phyloP scores from a whole-genome alignment of 164 flowering plant species.

The Piper betle region DNA sequence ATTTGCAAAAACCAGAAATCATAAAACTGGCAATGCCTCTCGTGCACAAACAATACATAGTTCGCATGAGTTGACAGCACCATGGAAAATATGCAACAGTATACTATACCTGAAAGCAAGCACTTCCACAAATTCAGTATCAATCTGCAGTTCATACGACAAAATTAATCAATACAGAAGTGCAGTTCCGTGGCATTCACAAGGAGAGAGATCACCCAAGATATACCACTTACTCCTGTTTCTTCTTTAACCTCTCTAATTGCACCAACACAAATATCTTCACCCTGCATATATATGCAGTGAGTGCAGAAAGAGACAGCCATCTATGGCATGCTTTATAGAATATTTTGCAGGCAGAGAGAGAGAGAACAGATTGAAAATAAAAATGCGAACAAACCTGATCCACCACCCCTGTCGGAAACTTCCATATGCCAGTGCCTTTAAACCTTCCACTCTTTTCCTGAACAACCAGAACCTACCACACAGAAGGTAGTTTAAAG shows the following conservation, averaged over 20 bases:
- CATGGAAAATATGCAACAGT: background rate
- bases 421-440: constrained; percentile 35
- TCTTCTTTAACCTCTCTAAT: constrained; percentile 77
- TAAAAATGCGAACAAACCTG: constrained; percentile 14
- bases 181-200: background rate
- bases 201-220: background rate
- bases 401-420: constrained; percentile 29
- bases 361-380: background rate
- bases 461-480: constrained; percentile 34
- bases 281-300: constrained; percentile 19
- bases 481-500: constrained; percentile 4
- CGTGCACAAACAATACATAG: too few relatives aligned
- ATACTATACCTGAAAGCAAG: constrained; percentile 57
- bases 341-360: background rate
- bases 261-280: constrained; percentile 39
- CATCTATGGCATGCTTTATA: background rate
- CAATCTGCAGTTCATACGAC: constrained; percentile 35
- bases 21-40: too few relatives aligned
- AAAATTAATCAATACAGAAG: background rate
- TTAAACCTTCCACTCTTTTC: constrained; percentile 23
- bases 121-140: constrained; percentile 62
- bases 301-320: background rate
- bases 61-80: background rate
- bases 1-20: background rate
- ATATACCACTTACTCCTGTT: constrained; percentile 50